Conservation (phyloP, 176 grass and related monocot species). For the Echinochloa phyllopogon region DNA sequence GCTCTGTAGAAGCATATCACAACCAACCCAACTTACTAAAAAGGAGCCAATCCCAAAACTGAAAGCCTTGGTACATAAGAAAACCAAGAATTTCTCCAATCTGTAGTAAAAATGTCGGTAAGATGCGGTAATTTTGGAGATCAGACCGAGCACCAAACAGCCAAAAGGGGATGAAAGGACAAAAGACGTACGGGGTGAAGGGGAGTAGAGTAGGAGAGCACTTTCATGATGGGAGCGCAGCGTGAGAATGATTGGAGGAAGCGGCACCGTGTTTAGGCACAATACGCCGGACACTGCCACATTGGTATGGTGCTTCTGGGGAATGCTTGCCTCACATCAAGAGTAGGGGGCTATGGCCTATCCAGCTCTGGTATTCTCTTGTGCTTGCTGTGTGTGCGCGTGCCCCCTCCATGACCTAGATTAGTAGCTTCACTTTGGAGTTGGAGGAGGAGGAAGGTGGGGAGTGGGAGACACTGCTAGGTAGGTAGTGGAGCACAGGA, state of each 20-base stretch:
- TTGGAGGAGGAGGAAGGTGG: constrained; percentile 45
- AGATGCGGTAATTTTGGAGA: background rate
- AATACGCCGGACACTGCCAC: background rate
- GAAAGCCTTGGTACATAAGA: background rate
- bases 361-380: background rate
- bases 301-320: background rate
- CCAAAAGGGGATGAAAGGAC: constrained; percentile 26
- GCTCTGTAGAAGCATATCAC: background rate
- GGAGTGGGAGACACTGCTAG: background rate
- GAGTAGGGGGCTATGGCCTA: background rate
- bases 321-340: constrained; percentile 20
- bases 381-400: background rate
- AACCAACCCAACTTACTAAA: background rate
- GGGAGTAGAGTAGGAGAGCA: background rate
- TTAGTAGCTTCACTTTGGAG: constrained; percentile 34
- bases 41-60: background rate
- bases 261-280: constrained; percentile 30
- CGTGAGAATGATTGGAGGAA: constrained; percentile 1
- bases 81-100: background rate
- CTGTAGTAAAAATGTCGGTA: background rate
- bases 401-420: constrained; percentile 1
- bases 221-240: constrained; percentile 33
- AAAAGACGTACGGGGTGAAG: background rate
- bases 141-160: constrained; percentile 20
- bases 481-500: constrained; percentile 19